Conservation (phyloP, 345 rosid species). For the Dipteronia sinensis region DNA sequence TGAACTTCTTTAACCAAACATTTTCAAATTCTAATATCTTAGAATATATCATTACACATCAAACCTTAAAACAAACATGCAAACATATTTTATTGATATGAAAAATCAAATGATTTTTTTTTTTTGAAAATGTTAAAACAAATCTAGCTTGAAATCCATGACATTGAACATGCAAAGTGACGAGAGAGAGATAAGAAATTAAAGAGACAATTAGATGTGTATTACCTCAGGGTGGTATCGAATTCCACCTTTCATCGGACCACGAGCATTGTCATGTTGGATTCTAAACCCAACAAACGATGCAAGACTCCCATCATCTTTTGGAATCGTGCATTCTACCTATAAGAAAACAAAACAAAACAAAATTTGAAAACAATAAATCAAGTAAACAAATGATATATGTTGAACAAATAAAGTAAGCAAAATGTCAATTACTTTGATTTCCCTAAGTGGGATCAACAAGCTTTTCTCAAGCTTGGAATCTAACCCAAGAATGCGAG, state of each 20-base stretch:
- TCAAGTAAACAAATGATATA: neutral
- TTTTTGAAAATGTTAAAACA: neutral
- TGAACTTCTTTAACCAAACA: neutral
- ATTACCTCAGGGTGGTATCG: conserved; percentile 65
- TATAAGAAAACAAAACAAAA: conserved; percentile 23
- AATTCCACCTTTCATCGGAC: conserved; percentile 85
- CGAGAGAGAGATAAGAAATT: neutral
- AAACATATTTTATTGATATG: neutral
- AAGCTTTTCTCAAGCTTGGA: conserved; percentile 60
- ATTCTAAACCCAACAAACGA: conserved; percentile 85
- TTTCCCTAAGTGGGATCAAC: conserved; percentile 60
- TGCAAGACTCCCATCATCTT: conserved; percentile 79
- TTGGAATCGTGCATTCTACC: conserved; percentile 92
- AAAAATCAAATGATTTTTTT: neutral
- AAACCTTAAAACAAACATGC: neutral
- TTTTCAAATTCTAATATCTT: neutral
- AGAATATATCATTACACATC: neutral
- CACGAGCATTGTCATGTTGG: conserved; percentile 92
- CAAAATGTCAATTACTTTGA: conserved; percentile 39
- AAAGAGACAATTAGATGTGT: neutral
- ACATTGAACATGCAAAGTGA: neutral
- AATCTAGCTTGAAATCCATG: neutral
- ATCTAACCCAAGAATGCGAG: conserved; percentile 63
- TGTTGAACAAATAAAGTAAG: neutral
- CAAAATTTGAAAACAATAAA: too few relatives aligned